Evolutionary conservation across 306 rosid species (phyloP), one percentile per base, ranked within the genome.

Genomic region (Lathyrus oleraceus): DNA sequence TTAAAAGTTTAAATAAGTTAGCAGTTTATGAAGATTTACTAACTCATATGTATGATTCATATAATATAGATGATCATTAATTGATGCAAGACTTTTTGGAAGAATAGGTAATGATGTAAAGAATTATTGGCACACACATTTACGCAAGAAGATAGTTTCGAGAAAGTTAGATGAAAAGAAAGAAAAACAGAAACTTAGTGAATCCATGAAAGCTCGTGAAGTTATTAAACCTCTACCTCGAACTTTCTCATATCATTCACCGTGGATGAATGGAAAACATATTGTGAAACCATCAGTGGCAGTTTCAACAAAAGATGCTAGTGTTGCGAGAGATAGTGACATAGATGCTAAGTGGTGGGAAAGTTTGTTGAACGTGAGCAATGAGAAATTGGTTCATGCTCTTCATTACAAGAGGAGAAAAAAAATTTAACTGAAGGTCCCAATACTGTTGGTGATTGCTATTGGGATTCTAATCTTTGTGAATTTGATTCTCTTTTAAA

Each of bases 61-160:
- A 32, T 60, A 60, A 32, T 7, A 32, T 60, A 60, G 65, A 60
- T 60, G 65, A 45, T n/a, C 65, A n/a, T 60, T 60, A 14, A 60
- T 60, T 32, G 65, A 45, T 60, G 65, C 7, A 35, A 60, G 65
- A 25, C 45, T 60, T 60, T 23, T 45, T 13, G 65, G 65, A 8
- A 60, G 65, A 13, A 60, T 45, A 35, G 65, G 45, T 7, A 60
- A 60, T 6, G 65, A 35, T 35, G 65, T 60, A n/a, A 60, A 60
- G 21, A 60, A 60, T 11, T 60, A 60, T 5, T 60, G 65, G 65
- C 65, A 60, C 45, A 60, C 65, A 60, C 44, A 16, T 3, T 35
- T 60, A 21, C 2, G 20, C 25, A 60, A 60, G 45, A 59, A 59
- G 20, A 40, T 32, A 8, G 36, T 30, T 11, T 60, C 25, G 2